Evolutionary conservation across 208 protist genomes (phyloP), one percentile per base, ranked within the genome.

Genomic region (Leptomonas pyrrhocoris): DNA sequence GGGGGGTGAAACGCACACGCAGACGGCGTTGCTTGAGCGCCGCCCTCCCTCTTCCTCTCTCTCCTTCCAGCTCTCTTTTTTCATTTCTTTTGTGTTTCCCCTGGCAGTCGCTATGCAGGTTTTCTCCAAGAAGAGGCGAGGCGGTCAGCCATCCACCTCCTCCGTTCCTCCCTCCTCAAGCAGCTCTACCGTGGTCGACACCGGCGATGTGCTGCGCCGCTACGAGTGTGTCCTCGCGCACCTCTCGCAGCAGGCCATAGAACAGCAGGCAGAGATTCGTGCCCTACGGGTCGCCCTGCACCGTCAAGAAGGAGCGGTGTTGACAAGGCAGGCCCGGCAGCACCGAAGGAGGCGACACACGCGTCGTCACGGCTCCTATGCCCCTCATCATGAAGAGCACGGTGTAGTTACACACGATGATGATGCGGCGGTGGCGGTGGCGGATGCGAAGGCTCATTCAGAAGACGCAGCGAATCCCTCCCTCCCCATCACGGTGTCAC

Each of bases 211-310:
- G 21, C 34, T 80, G 15, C 43, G 48, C 31, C 80, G 77, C 30
- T 89, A 84, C 62, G 81, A 92, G 49, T 48, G 53, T 19, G 27
- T 92, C 9, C 70, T 92, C 36, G 23, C 60, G 2, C 67, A 83
- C 9, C 77, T 92, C 59, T 70, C 86, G 13, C 50, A 77, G 25
- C 84, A 89, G 50, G 77, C 81, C 2, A 31, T 86, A 3, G 59
- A 79, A 45, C 87, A 93, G 64, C 79, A 93, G 65, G 53, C 78
- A 11, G 84, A 89, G 25, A 88, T 93, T 34, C 30, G 18, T 19
- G n/a, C 45, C 27, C 53, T 93, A 27, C 77, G 73, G 16, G 38
- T 25, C 6, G 51, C 60, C 7, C 49, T 86, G 36, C 36, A 60
- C 11, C 1, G 2, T 1, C 36, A 45, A 19, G 7, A 11, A 21